Percentiles rank a stretch among this genome's conserved stretches.
These are phyloP conservation scores for Petunia axillaris DNA, from an alignment of 257 asterid genomes.

Conservation along the genomic window DNA sequence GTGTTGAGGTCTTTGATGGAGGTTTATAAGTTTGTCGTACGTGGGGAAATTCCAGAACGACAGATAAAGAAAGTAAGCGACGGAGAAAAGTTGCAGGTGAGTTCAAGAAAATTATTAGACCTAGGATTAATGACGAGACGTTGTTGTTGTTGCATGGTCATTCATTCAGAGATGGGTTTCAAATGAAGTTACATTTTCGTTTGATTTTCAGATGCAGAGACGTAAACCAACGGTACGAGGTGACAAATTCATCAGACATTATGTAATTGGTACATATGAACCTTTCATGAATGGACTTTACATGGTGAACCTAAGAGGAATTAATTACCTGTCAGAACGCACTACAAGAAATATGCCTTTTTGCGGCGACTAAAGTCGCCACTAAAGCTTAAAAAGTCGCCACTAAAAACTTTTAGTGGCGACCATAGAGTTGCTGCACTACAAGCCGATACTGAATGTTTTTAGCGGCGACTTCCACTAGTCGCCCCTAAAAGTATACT, in stretches of 20 bases:
- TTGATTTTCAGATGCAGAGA: background rate
- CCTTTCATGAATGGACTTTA: background rate
- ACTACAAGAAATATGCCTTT: no score
- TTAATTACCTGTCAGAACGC: background rate
- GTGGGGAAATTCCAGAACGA: background rate
- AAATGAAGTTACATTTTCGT: no score
- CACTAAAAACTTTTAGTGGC: no score
- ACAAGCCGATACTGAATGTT: no score
- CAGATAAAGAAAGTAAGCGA: background rate
- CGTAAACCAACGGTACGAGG: background rate
- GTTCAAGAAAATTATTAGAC: background rate
- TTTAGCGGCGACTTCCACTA: no score
- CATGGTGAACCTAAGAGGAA: background rate
- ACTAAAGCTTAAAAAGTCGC: no score
- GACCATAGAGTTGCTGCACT: no score
- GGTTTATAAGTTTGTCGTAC: background rate
- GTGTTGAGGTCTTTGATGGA: background rate
- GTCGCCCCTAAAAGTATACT: no score
- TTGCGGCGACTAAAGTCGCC: no score
- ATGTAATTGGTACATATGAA: background rate
- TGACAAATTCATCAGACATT: background rate
- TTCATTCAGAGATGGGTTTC: background rate
- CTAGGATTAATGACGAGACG: background rate
- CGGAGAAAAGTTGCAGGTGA: background rate
- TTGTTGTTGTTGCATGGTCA: background rate